Base-by-base conservation (phyloP, 306 rosid genomes). In the Fagus crenata region DNA sequence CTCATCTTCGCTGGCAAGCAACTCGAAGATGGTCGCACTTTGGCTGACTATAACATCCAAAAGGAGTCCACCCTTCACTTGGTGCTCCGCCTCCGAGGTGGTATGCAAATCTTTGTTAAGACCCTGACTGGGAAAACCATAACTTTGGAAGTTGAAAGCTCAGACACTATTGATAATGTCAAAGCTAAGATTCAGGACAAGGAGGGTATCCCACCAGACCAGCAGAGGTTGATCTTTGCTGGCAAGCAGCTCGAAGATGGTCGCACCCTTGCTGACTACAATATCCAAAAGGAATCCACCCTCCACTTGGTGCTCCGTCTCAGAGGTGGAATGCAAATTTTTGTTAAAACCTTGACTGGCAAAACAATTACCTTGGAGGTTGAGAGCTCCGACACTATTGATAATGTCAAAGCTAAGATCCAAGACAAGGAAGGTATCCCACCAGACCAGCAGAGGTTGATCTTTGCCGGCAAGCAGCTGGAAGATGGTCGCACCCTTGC, bases 151-250 rank as follows among this genome's bases (percentile, higher is more conserved):
- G 78, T 65, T 0, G 82, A 79, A 17, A 79, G 82, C 69, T 63
- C 69, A 0, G 69, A 63, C 2, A 63, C 69, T 0, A 63, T 63
- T 13, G 69, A 63, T 1, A 63, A 63, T 14, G 69, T 63, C 1
- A 61, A 61, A 33, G 68, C 68, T 0, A 61, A 61, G 18, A 61
- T 61, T 3, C 68, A 61, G 2, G 68, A 61, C 41, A 61, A 61
- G 68, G 68, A 61, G 41, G 68, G 68, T 14, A 61, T 61, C 8
- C 68, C 68, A 32, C 68, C 68, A 41, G 81, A 53, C 49, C 53
- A 69, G n/a, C 75, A 77, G 75, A 69, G 72, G 81, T 58, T 69
- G 72, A 83, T 83, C 81, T 76, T 78, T 22, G 82, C 82, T 0
- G 82, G 82, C 0, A 79, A 79, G 37, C 61, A 71, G 32, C 75